These are phyloP conservation scores for Comarum palustre DNA, from an alignment of 306 rosid genomes.

Conservation along the genomic window DNA sequence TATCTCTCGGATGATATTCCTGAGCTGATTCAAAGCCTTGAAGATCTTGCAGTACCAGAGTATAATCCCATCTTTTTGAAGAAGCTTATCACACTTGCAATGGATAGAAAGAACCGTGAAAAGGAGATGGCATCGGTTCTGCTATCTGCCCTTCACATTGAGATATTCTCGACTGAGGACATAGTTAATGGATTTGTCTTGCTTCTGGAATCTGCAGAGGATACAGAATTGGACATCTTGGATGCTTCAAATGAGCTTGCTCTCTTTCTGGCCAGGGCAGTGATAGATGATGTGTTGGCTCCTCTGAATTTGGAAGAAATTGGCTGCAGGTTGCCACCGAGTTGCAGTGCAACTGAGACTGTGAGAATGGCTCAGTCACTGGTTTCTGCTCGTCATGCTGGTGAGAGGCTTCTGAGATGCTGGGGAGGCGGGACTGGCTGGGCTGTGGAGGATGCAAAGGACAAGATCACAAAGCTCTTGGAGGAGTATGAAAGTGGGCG, in stretches of 20 bases:
- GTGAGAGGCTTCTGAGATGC: conserved; percentile 90
- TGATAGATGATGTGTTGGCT: conserved; percentile 88
- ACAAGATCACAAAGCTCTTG: conserved; percentile 81
- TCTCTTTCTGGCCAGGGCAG: conserved; percentile 87
- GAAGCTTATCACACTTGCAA: conserved; percentile 86
- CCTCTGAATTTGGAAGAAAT: conserved; percentile 91
- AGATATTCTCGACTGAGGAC: conserved; percentile 90
- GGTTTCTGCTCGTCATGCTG: conserved; percentile 89
- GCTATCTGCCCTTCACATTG: conserved; percentile 90
- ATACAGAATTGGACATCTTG: conserved; percentile 85
- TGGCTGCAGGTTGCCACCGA: conserved; percentile 54
- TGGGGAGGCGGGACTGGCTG: conserved; percentile 99
- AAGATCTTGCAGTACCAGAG: conserved; percentile 78
- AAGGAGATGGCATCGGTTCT: conserved; percentile 99
- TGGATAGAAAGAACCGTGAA: conserved; percentile 96
- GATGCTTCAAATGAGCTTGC: conserved; percentile 98
- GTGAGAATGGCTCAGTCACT: conserved; percentile 78
- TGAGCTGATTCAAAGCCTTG: conserved; percentile 82
- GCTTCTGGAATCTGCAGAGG: conserved; percentile 93
- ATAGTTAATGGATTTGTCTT: conserved; percentile 76
- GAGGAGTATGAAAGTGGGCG: conserved; percentile 98
- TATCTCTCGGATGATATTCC: conserved; percentile 95
- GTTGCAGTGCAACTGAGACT: conserved; percentile 75
- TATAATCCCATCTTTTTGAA: conserved; percentile 81
- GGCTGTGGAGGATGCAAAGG: conserved; percentile 99